Conservation (phyloP, 768 basidiomycete genomes). For the Mycena leptocephala region DNA sequence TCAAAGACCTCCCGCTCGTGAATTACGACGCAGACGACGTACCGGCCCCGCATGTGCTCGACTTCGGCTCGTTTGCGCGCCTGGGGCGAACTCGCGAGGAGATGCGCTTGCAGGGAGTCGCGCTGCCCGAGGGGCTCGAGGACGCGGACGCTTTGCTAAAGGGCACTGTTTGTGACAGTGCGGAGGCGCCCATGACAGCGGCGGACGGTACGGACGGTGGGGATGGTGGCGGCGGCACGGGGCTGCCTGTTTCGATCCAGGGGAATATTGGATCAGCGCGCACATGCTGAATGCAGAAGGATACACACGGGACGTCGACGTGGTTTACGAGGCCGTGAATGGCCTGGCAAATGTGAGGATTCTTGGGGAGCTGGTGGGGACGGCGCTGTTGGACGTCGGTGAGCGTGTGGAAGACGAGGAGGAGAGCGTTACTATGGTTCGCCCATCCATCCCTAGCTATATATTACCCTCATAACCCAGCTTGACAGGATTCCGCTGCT, state of each 20-base stretch:
- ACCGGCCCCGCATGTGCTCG: conserved; percentile 64
- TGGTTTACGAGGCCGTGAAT: conserved; percentile 88
- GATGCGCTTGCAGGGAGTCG: conserved; percentile 52
- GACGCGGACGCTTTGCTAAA: conserved; percentile 28
- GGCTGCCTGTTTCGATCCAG: neutral
- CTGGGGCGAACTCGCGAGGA: conserved; percentile 66
- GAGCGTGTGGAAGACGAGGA: conserved; percentile 25
- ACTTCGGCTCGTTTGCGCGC: conserved; percentile 76
- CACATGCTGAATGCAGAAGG: conserved; percentile 72
- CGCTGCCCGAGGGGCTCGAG: conserved; percentile 26
- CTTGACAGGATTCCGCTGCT: conserved; percentile 28
- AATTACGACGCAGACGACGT: conserved; percentile 64
- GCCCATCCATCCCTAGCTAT: neutral
- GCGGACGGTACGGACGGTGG: conserved; percentile 37
- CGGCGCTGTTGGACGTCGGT: conserved; percentile 36
- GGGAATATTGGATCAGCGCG: conserved; percentile 66
- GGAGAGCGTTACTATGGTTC: conserved; percentile 3
- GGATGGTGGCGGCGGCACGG: neutral
- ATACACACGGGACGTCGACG: conserved; percentile 77
- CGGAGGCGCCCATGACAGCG: conserved; percentile 28
- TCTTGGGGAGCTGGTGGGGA: conserved; percentile 78
- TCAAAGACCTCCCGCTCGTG: conserved; percentile 39
- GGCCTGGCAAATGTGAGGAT: conserved; percentile 85
- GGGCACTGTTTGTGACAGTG: conserved; percentile 11
- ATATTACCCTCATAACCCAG: neutral